Conservation (phyloP, 129 eudicot genomes). For the Artemisia annua region DNA sequence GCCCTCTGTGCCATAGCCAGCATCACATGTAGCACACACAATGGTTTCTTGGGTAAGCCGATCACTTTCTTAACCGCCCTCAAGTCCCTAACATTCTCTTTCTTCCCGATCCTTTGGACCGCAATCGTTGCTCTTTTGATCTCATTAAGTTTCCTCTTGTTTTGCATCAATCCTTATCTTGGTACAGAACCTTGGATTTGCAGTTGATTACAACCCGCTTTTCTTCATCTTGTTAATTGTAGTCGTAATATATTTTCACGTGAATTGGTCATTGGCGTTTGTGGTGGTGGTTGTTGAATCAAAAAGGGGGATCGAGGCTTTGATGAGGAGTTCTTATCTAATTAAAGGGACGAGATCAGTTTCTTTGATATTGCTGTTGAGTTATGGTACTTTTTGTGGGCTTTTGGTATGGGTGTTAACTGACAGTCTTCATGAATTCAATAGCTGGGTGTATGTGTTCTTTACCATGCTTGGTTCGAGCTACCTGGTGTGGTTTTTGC, state of each 20-base stretch:
- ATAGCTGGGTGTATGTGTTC: background rate
- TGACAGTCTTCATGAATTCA: background rate
- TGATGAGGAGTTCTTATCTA: background rate
- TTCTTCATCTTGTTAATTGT: background rate
- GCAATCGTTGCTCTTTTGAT: conserved; percentile 18
- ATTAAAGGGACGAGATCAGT: background rate
- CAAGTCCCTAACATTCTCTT: conserved; percentile 33
- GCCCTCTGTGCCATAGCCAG: conserved; percentile 19
- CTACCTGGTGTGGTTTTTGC: background rate
- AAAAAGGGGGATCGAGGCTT: background rate
- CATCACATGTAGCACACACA: conserved; percentile 52
- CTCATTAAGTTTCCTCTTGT: conserved; percentile 6
- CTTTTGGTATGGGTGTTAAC: background rate
- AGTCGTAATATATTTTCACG: background rate
- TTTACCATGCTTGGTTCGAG: background rate
- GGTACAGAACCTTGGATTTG: conserved; percentile 30
- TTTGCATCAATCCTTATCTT: background rate
- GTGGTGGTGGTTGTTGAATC: background rate
- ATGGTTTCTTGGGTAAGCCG: conserved; percentile 52
- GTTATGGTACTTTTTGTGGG: background rate
- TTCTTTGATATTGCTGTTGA: background rate
- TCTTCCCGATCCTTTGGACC: conserved; percentile 51
- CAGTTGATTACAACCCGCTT: conserved; percentile 33
- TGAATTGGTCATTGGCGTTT: background rate
- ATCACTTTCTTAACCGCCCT: conserved; percentile 45